Conservation (phyloP, 305 asterid genomes). For the Salvia sclarea region DNA sequence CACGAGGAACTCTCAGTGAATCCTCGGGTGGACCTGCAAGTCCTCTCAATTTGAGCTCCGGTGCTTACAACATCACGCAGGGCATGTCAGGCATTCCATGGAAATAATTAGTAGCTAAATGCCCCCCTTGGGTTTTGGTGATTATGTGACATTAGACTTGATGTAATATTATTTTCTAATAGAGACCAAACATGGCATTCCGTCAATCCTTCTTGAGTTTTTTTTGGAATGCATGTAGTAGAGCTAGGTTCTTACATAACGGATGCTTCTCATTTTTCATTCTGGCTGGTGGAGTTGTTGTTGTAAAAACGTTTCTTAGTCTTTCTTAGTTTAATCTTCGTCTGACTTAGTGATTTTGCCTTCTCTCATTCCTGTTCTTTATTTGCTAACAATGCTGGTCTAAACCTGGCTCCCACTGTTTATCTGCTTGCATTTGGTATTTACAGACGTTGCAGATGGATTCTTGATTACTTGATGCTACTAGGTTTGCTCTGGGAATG, state of each 20-base stretch:
- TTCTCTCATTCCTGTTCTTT: background rate
- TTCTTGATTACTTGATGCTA: background rate
- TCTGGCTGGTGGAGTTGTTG: conserved; percentile 1
- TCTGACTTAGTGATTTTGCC: background rate
- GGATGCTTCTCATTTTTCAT: conserved; percentile 4
- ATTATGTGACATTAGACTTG: conserved; percentile 23
- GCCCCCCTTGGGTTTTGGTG: background rate
- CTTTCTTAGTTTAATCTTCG: background rate
- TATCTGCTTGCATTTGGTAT: background rate
- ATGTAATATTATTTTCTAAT: conserved; percentile 29
- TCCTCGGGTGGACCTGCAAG: conserved; percentile 68
- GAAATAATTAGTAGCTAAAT: conserved; percentile 36
- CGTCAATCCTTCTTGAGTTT: conserved; percentile 22
- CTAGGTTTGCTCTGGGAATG: background rate
- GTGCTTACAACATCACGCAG: conserved; percentile 38
- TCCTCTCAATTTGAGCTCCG: conserved; percentile 50
- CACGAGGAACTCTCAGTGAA: conserved; percentile 55
- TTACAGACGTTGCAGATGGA: background rate
- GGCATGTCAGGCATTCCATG: conserved; percentile 47
- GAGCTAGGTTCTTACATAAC: conserved; percentile 29
- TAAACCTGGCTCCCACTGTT: background rate
- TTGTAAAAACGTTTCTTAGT: conserved; percentile 25
- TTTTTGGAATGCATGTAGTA: conserved; percentile 12
- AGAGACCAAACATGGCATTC: conserved; percentile 21
- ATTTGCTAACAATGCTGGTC: background rate